phyloP scores from a whole-genome alignment of 2,329 filamentous ascomycete species.

The Aspergillus pseudotamarii region DNA sequence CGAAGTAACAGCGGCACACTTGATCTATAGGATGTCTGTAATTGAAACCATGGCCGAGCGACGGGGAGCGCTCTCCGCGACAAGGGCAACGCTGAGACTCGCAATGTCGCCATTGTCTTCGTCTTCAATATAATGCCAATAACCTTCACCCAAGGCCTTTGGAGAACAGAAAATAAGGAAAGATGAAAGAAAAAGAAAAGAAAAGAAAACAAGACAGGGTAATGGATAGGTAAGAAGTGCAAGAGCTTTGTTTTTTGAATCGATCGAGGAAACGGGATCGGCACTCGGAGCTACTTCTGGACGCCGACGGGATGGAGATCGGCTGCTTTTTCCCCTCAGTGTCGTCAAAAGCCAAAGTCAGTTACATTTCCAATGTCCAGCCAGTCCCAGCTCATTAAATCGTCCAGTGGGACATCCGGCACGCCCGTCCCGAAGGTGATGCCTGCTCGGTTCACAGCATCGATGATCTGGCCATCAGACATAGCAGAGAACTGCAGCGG shows the following conservation, averaged over 20 bases:
- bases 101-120: constrained; percentile 28
- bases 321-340: neutral
- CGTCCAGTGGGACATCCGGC: constrained; percentile 61
- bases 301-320: constrained; percentile 24
- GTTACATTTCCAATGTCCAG: constrained; percentile 46
- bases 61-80: constrained; percentile 28
- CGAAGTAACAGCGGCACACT: constrained; percentile 15
- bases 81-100: constrained; percentile 26
- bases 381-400: constrained; percentile 62
- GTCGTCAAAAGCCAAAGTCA: constrained; percentile 31
- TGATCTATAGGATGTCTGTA: constrained; percentile 21
- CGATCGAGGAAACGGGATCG: constrained; percentile 10
- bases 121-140: neutral
- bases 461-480: constrained; percentile 69
- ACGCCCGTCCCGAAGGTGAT: constrained; percentile 61
- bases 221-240: neutral
- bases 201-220: neutral
- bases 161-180: neutral
- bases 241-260: neutral
- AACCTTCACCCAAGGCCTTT: neutral
- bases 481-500: constrained; percentile 67
- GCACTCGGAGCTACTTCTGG: constrained; percentile 34
- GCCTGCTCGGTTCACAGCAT: constrained; percentile 65
- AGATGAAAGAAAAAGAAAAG: neutral
- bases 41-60: constrained; percentile 25